Base-by-base conservation (phyloP, 495 filamentous ascomycete species). In the Cercophora newfieldiana region DNA sequence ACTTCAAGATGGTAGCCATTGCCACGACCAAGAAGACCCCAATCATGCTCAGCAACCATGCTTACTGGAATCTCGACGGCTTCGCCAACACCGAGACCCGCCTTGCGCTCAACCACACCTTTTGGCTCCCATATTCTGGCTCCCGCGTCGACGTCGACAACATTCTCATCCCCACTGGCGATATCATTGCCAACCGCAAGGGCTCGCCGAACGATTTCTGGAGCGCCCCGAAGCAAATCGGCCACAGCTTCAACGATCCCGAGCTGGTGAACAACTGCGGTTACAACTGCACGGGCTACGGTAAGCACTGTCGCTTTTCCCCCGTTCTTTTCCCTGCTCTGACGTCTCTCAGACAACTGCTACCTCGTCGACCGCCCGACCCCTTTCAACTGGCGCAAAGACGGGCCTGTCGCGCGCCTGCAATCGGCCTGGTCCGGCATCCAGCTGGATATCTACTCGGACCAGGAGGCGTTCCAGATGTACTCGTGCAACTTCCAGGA, bases 31-130 rank as follows among this genome's bases (percentile, higher is more conserved):
- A 85, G 71, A 83, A 82, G 67, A 89, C 88, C 26, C 87, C 88
- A 31, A 89, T 90, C 67, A 89, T 90, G 88, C 78, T 90, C 37
- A 83, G 76, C 66, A 85, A 81, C 56, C 84, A 87, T 68, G 86
- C 90, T 56, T 96, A 96, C 80, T 96, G 91, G 91, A 95, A 96
- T 77, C 80, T 96, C 61, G 91, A 94, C 73, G 92, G 87, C 10
- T 96, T 93, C 74, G 77, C 81, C 64, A 85, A 86, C 72, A 79
- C 81, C 29, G 79, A 88, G 71, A 88, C 88, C 2, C 72, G 82
- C 18, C 83, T 80, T 7, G 82, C 87, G 25, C 80, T 96, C n/a
- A 88, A 93, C 69, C 86, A 95, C 75, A 85, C 83, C 57, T 78
- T 96, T 47, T 85, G 88, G 65, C 68, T 96, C 69, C 92, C 92